Conservation (phyloP, 1,284 basidiomycete genomes). For the Anthracocystis panici-leucophaei region DNA sequence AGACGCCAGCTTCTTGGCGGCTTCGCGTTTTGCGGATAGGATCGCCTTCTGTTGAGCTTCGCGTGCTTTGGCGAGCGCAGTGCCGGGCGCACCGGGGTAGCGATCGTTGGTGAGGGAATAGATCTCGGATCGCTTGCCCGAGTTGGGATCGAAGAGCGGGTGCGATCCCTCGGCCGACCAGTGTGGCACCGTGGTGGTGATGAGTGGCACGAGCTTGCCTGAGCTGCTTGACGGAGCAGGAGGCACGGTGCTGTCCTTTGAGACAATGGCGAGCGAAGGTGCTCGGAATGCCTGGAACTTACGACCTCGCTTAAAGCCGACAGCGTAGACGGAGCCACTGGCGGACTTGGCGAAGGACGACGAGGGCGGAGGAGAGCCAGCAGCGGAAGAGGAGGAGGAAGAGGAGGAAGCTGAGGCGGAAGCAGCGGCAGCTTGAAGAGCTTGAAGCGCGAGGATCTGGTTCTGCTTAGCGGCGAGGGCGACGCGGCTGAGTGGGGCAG, state of each 20-base stretch:
- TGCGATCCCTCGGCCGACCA: slow-evolving; percentile 49
- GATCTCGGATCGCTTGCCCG: slow-evolving; percentile 50
- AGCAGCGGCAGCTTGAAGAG: slow-evolving; percentile 43
- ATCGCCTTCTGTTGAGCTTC: slow-evolving; percentile 54
- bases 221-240: background rate
- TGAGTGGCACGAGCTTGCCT: slow-evolving; percentile 29
- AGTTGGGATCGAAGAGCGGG: slow-evolving; percentile 44
- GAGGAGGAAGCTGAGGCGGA: slow-evolving; percentile 29
- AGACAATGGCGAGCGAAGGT: slow-evolving; percentile 16
- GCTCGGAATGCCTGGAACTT: slow-evolving; percentile 50
- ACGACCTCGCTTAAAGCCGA: slow-evolving; percentile 34
- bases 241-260: background rate
- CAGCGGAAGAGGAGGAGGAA: slow-evolving; percentile 40
- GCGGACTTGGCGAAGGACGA: slow-evolving; percentile 23
- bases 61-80: slow-evolving; percentile 56
- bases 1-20: slow-evolving; percentile 50
- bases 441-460: slow-evolving; percentile 49
- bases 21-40: slow-evolving; percentile 50
- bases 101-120: slow-evolving; percentile 65
- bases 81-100: slow-evolving; percentile 63
- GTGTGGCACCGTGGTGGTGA: slow-evolving; percentile 48
- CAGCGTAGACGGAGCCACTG: slow-evolving; percentile 14
- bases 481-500: slow-evolving; percentile 44
- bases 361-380: slow-evolving; percentile 37
- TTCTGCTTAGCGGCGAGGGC: slow-evolving; percentile 50